phyloP scores from a whole-genome alignment of 1,139 yeast genomes.

The Debaryomyces fabryi region DNA sequence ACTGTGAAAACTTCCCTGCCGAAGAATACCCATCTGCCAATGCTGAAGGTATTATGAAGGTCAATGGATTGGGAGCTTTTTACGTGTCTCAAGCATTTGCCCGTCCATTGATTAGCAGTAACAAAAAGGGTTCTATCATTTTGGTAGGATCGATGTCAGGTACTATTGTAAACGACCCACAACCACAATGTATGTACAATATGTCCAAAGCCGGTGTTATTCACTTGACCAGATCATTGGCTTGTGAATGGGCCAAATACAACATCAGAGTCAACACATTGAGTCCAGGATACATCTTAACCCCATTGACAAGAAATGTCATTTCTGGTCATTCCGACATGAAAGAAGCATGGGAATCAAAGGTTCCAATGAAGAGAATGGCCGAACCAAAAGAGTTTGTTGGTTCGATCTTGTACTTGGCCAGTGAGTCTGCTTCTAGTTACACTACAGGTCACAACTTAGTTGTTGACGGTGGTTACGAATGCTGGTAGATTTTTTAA shows the following conservation, averaged over 20 bases:
- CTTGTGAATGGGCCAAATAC: constrained; percentile 56
- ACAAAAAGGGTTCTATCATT: constrained; percentile 50
- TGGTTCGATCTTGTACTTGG: constrained; percentile 50
- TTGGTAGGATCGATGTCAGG: constrained; percentile 54
- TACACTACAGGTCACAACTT: constrained; percentile 55
- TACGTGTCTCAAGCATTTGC: constrained; percentile 67
- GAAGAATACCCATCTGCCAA: constrained; percentile 73
- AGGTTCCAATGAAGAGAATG: constrained; percentile 54
- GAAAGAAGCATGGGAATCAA: constrained; percentile 52
- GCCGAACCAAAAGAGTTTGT: constrained; percentile 55
- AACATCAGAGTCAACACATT: constrained; percentile 52
- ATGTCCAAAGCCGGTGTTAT: constrained; percentile 56
- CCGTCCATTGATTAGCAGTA: constrained; percentile 62
- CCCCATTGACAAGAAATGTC: constrained; percentile 52
- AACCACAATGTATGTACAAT: constrained; percentile 53
- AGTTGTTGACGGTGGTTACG: constrained; percentile 54
- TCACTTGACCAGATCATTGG: constrained; percentile 50
- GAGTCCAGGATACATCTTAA: constrained; percentile 52
- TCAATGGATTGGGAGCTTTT: constrained; percentile 75
- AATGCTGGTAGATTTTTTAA: constrained; percentile 31
- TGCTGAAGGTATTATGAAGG: constrained; percentile 70
- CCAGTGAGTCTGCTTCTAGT: constrained; percentile 47
- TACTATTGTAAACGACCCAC: constrained; percentile 53
- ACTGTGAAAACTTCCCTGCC: constrained; percentile 78
- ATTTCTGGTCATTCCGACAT: constrained; percentile 48